Evolutionary conservation across 805 yeast genomes (phyloP), one percentile per base, ranked within the genome.

Genomic region (Wickerhamomyces chaumierensis): DNA sequence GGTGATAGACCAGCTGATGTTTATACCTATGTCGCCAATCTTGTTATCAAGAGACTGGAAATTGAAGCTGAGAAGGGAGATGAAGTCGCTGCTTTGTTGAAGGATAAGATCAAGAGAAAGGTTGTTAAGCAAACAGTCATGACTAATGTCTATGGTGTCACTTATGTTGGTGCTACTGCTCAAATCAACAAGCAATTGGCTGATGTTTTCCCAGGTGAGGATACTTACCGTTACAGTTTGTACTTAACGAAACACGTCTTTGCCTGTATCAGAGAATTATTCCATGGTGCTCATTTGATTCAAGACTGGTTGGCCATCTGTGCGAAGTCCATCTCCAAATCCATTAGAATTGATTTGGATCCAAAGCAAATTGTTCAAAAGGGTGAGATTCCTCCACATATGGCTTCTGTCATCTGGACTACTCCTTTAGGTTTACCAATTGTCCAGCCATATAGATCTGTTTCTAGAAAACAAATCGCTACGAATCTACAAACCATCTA

Each of bases 141-240:
- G 98, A 90, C 98, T 0, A 88, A 87, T 52, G 98, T 90, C 29
- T 90, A 90, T 56, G 98, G 98, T 51, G 98, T 90, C 12, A 90
- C 98, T 0, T 86, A 73, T 55, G 73, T 85, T 44, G 98, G 98
- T 15, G 98, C 97, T 0, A 75, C 85, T 15, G 80, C 78, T 3
- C 98, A 90, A 61, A 86, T 90, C 52, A 73, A 76, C 41, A 82
- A 79, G 52, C 88, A 88, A 54, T 62, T 90, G 40, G 72, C 71
- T 23, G 78, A 75, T 36, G 58, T 74, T 37, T 75, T 72, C 41
- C 74, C 66, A 39, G 73, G 69, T 18, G 70, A 63, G 13, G 64
- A 65, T 39, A 61, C 73, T 1, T 68, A 71, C 48, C 61, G 66
- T 17, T 53, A 66, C 32, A 63, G 86, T 5, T 65, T 73, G 35